These are phyloP conservation scores for Typha latifolia DNA, from an alignment of 176 grass and related monocot species.

Conservation along the genomic window DNA sequence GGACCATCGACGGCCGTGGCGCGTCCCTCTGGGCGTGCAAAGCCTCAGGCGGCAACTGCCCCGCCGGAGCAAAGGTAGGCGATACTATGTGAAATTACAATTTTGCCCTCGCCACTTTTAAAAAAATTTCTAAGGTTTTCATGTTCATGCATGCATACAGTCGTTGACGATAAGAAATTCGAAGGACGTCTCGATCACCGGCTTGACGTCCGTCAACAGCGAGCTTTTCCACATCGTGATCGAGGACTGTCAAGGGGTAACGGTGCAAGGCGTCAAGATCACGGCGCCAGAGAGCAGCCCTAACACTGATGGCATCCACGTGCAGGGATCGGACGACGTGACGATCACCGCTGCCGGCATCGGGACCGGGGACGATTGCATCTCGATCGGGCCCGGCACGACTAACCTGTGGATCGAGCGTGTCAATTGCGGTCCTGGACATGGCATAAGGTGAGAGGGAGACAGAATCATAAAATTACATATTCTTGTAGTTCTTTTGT, in stretches of 20 bases:
- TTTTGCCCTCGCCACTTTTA: not conserved
- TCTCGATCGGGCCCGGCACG: slow-evolving; percentile 58
- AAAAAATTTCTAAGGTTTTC: no score
- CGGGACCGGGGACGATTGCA: slow-evolving; percentile 60
- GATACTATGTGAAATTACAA: not conserved
- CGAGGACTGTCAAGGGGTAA: slow-evolving; percentile 29
- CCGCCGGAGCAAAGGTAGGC: slow-evolving; percentile 34
- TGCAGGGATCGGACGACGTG: slow-evolving; percentile 32
- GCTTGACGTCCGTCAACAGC: slow-evolving; percentile 34
- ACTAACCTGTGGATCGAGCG: slow-evolving; percentile 43
- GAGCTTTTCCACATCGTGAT: slow-evolving; percentile 57
- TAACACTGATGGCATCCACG: slow-evolving; percentile 72
- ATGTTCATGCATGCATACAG: slow-evolving; percentile 13
- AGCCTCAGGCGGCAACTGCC: slow-evolving; percentile 19
- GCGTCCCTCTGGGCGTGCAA: slow-evolving; percentile 44
- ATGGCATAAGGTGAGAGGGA: slow-evolving; percentile 40
- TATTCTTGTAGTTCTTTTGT: no score
- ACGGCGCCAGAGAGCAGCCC: slow-evolving; percentile 40
- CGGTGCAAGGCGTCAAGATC: slow-evolving; percentile 28
- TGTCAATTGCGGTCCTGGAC: slow-evolving; percentile 56
- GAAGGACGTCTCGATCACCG: slow-evolving; percentile 30
- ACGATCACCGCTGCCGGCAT: slow-evolving; percentile 35
- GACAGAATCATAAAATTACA: not conserved
- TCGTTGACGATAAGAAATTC: slow-evolving; percentile 44
- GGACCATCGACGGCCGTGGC: slow-evolving; percentile 40